Evolutionary conservation across 108 stramenopile genomes (phyloP), one percentile per base, ranked within the genome.

Genomic region (Nitzschia sp.): DNA sequence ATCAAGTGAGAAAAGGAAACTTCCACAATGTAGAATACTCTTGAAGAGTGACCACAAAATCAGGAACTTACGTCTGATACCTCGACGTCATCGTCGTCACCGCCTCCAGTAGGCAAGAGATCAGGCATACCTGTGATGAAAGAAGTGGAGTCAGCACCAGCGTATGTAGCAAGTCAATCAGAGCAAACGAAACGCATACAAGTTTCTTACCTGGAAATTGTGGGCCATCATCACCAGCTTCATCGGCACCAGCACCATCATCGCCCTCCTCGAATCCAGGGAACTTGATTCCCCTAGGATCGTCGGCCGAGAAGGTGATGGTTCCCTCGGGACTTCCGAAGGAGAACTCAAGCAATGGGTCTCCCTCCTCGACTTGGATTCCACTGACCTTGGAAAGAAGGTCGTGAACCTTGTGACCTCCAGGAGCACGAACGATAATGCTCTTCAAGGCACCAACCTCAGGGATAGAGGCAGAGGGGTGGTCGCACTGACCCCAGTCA

Each of bases 271-370:
- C 69, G 50, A 77, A 82, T 51, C 81, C 81, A 51, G 81, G 81
- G 65, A 82, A 82, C 37, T 75, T 74, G 48, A 82, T 50, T 9
- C 81, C 81, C 26, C 57, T 60, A 6, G 73, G 65, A 61, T 73
- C 57, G 65, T 73, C 64, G 50, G 81, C 65, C 7, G 76, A 77
- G 53, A 77, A 75, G 22, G 78, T 77, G 41, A 82, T 73, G 41
- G 69, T 75, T 43, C 81, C 81, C 65, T 82, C 73, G 12, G 81
- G 76, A 67, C 73, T 82, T 51, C 63, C 70, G 56, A 82, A 82
- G 3, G 68, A 58, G 50, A 77, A 70, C 29, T 78, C 71, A n/a
- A 82, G 67, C 70, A 70, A 65, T 19, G 76, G 72, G 19, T 77
- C 69, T 24, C 76, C 81, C 46, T 68, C 68, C 43, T 77, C 72